A percentile compares a stretch with the other conserved stretches of the same genome.
Conservation (phyloP, 768 basidiomycete genomes). For the Mycena latifolia region DNA sequence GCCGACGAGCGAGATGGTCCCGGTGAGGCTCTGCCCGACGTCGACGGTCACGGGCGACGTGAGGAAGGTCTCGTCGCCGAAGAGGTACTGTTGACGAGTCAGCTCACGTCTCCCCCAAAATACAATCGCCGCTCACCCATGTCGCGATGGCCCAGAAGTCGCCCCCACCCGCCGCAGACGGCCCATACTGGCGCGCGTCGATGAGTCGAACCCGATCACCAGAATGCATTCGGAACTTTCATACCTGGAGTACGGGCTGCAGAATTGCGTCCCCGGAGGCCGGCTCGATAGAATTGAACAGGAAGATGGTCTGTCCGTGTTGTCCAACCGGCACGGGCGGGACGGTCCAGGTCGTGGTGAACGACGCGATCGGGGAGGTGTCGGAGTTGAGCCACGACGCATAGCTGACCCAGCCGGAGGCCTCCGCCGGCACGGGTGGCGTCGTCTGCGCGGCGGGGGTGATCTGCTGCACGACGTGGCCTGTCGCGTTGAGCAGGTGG, state of each 20-base stretch:
- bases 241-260: conserved; percentile 29
- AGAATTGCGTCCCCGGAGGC: conserved; percentile 8
- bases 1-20: conserved; percentile 8
- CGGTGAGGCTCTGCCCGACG: conserved; percentile 11
- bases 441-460: too few species aligned
- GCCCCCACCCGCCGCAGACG: conserved; percentile 29
- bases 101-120: too few species aligned
- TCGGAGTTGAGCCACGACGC: conserved; percentile 22
- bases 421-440: background rate
- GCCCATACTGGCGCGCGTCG: conserved; percentile 19
- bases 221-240: background rate
- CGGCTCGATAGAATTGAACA: conserved; percentile 29
- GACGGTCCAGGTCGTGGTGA: conserved; percentile 32
- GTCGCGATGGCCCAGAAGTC: conserved; percentile 21
- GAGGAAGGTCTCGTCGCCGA: conserved; percentile 2
- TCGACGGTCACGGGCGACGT: conserved; percentile 7
- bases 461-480: too few species aligned
- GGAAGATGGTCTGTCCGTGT: conserved; percentile 31
- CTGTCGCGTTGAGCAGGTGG: too few species aligned
- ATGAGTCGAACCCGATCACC: background rate
- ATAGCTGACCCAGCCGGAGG: conserved; percentile 21
- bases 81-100: too few species aligned
- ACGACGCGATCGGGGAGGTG: conserved; percentile 21
- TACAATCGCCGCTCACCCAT: background rate
- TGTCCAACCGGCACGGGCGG: conserved; percentile 25